phyloP scores from a whole-genome alignment of 1,139 yeast genomes.

The Scheffersomyces lignicola region DNA sequence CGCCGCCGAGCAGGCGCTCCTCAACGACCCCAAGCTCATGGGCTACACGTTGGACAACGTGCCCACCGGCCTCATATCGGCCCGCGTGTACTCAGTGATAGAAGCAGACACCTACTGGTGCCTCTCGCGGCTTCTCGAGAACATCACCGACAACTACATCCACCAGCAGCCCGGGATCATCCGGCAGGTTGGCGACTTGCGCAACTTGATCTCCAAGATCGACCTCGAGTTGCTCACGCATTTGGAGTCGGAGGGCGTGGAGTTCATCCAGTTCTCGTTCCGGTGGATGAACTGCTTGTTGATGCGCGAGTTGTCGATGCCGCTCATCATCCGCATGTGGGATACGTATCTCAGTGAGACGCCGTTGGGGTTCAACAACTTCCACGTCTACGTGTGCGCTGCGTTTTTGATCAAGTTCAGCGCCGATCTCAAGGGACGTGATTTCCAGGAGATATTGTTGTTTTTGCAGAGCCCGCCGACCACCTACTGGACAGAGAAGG shows the following conservation, averaged over 20 bases:
- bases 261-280: constrained; percentile 91
- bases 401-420: constrained; percentile 92
- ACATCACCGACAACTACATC: constrained; percentile 93
- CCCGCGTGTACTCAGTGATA: constrained; percentile 42
- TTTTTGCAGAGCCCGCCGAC: constrained; percentile 91
- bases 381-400: constrained; percentile 98
- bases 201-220: constrained; percentile 75
- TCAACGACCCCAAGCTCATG: constrained; percentile 25
- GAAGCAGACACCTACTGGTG: constrained; percentile 99
- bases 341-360: constrained; percentile 93
- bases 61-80: constrained; percentile 65
- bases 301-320: constrained; percentile 87
- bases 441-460: constrained; percentile 90
- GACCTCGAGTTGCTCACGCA: constrained; percentile 74
- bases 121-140: constrained; percentile 82
- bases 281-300: constrained; percentile 98
- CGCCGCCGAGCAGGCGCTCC: constrained; percentile 28
- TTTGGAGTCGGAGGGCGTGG: constrained; percentile 76
- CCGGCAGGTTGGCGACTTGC: constrained; percentile 81
- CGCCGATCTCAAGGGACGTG: constrained; percentile 75
- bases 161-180: constrained; percentile 98
- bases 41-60: constrained; percentile 37
- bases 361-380: constrained; percentile 84
- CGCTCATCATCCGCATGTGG: constrained; percentile 91
- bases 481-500: constrained; percentile 79